Base-by-base conservation (phyloP, 495 filamentous ascomycete species). In the Podospora conica region DNA sequence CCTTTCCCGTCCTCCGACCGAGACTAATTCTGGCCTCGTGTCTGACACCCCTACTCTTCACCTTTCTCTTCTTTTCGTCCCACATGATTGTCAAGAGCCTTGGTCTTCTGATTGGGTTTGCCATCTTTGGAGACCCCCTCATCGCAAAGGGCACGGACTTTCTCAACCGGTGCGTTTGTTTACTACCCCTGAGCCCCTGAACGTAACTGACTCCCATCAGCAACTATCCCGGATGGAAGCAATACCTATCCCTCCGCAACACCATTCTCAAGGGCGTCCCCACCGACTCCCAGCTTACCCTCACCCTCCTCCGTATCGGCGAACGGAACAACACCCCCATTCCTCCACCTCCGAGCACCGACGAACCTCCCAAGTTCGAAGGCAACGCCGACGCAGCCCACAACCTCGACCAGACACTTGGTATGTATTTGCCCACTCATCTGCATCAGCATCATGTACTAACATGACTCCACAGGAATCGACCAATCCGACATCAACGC, bases 271-370 rank as follows among this genome's bases (percentile, higher is more conserved):
- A 88, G 70, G 89, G 88, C 18, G 85, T 92, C 53, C 91, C 91
- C 0, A 94, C 91, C 0, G 92, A 94, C 70, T 90, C 90, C 10
- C 91, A 94, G 70, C 82, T 96, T 20, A 89, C 91, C 0, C 73
- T 96, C 33, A 93, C 91, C 3, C 82, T 95, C 1, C 87, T 96
- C 27, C 88, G 91, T 22, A 87, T 92, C 58, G 90, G 91, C 55
- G 91, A 93, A 76, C 85, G 84, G 9, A 92, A 91, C 73, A 86
- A 89, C 63, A 83, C 90, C 5, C 91, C 91, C 6, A 74, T 96
- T 1, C 90, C 91, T 12, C 90, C 91, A 23, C 87, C 91, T 6
- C 90, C 90, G n/a, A 75, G 75, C 3, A 27, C n/a, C 3, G 8
- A 9, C 18, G 25, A 59, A 27, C 58, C 58, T 2, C 79, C 81